Conservation (phyloP, 139 green algal genomes). For the Tetradesmus lagerheimii region DNA sequence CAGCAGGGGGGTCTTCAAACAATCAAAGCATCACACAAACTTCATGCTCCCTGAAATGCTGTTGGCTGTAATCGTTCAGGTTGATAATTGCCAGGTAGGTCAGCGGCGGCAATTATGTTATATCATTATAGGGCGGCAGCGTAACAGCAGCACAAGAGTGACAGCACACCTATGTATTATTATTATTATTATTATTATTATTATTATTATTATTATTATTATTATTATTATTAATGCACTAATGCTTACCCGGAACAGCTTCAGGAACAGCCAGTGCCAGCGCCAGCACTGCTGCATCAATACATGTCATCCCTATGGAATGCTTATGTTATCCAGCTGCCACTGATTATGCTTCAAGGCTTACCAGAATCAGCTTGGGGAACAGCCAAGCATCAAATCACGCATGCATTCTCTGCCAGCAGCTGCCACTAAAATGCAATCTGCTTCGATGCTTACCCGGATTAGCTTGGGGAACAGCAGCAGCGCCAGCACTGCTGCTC, state of each 20-base stretch:
- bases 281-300: no score
- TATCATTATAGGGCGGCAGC: no score
- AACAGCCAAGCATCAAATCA: neutral
- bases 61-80: neutral
- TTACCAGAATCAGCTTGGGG: neutral
- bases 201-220: no score
- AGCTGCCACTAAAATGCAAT: neutral
- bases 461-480: slow-evolving; percentile 39
- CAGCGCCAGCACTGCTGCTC: slow-evolving; percentile 8
- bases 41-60: no score
- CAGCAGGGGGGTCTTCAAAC: slow-evolving; percentile 10
- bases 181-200: no score
- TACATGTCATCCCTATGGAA: no score
- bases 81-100: neutral
- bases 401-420: no score
- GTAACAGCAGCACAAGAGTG: no score
- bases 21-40: slow-evolving; percentile 18
- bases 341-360: neutral
- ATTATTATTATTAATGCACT: no score
- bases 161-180: no score
- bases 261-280: neutral
- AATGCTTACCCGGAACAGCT: slow-evolving; percentile 6
- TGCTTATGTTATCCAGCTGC: no score
- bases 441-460: neutral
- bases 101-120: neutral